Evolutionary conservation across 116 monocot species (phyloP).

Genomic region (Posidonia oceanica): DNA sequence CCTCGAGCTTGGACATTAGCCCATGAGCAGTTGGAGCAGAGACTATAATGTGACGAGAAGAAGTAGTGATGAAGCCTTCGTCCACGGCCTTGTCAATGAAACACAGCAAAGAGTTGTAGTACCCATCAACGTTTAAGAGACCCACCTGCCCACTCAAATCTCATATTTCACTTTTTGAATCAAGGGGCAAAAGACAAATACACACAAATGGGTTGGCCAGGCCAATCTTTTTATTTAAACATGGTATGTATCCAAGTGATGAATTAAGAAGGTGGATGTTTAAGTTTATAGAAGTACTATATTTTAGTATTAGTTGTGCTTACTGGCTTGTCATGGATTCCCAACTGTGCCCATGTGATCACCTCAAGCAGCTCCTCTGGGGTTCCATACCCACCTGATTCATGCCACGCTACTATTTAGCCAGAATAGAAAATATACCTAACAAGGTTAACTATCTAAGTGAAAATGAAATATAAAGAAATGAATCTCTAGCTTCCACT

Average conservation of each 20-base stretch:
- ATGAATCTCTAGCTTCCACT: too few relatives aligned
- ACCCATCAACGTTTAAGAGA: slow-evolving; percentile 50
- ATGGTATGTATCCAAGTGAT: too few relatives aligned
- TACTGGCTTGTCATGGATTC: slow-evolving; percentile 18
- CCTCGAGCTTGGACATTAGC: slow-evolving; percentile 42
- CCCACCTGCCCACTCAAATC: slow-evolving; percentile 25
- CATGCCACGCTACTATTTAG: too few relatives aligned
- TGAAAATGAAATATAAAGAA: too few relatives aligned
- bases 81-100: slow-evolving; percentile 54
- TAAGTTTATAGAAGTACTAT: background rate
- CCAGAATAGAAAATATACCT: too few relatives aligned
- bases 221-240: too few relatives aligned
- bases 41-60: slow-evolving; percentile 41
- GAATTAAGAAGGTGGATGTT: too few relatives aligned
- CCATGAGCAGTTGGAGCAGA: slow-evolving; percentile 29
- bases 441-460: too few relatives aligned
- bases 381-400: slow-evolving; percentile 14
- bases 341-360: slow-evolving; percentile 18
- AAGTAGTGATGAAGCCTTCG: slow-evolving; percentile 41
- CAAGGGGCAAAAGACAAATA: background rate
- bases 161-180: background rate
- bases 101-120: slow-evolving; percentile 42
- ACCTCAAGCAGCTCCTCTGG: slow-evolving; percentile 16
- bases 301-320: background rate
- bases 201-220: too few relatives aligned